These are phyloP conservation scores for Elsinoe batatas DNA, from an alignment of 2,329 filamentous ascomycete species.

Conservation along the genomic window DNA sequence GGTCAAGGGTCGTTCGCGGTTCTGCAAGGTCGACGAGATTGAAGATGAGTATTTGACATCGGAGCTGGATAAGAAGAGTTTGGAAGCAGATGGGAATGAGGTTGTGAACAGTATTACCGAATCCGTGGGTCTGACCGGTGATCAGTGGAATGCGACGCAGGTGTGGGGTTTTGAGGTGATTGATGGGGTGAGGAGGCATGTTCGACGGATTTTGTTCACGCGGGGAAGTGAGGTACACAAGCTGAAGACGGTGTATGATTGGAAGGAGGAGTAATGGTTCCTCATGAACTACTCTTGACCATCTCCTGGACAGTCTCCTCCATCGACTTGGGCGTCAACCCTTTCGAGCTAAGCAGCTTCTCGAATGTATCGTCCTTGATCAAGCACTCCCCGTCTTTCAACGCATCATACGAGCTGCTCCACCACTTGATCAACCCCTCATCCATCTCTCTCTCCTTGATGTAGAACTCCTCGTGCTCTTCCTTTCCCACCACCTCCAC, in stretches of 20 bases:
- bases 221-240: constrained; percentile 32
- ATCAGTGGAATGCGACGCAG: constrained; percentile 47
- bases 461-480: constrained; percentile 35
- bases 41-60: constrained; percentile 43
- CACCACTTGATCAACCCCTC: constrained; percentile 36
- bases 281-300: constrained; percentile 19
- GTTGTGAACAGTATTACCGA: constrained; percentile 42
- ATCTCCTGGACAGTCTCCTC: constrained; percentile 34
- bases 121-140: constrained; percentile 29
- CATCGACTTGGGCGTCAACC: constrained; percentile 28
- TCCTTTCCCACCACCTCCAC: constrained; percentile 30
- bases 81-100: constrained; percentile 32
- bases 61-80: constrained; percentile 49
- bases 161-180: constrained; percentile 39
- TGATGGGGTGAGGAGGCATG: constrained; percentile 32
- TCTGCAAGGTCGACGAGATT: constrained; percentile 31
- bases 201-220: constrained; percentile 27
- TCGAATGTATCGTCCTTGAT: constrained; percentile 35
- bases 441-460: constrained; percentile 28
- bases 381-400: constrained; percentile 34
- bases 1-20: constrained; percentile 48
- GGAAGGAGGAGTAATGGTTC: constrained; percentile 15
- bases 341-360: constrained; percentile 27
- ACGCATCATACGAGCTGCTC: constrained; percentile 36
- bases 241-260: constrained; percentile 37